Conservation (phyloP, 371 early-diverging fungal genomes). For the Mucor circinelloides region DNA sequence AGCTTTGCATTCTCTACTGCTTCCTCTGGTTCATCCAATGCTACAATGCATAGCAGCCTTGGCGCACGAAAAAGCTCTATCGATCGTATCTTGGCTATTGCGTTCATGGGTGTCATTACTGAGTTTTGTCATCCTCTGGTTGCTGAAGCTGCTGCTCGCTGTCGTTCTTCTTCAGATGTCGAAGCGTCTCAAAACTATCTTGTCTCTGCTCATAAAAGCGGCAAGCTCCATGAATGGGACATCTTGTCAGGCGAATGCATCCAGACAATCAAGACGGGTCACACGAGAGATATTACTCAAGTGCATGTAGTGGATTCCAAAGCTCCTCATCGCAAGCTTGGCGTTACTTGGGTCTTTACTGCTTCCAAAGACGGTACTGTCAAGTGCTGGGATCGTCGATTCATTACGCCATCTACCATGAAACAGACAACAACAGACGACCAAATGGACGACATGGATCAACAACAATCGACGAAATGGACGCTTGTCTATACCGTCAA, state of each 20-base stretch:
- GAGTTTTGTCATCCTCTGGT: constrained; percentile 22
- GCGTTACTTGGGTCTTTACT: constrained; percentile 33
- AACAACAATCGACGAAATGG: constrained; percentile 24
- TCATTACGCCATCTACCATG: background rate
- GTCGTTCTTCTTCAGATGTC: background rate
- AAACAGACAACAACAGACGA: background rate
- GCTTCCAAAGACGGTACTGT: constrained; percentile 35
- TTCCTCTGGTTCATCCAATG: background rate
- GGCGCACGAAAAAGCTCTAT: background rate
- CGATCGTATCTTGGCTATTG: constrained; percentile 22
- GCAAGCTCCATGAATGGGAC: constrained; percentile 34
- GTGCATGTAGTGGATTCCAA: constrained; percentile 28
- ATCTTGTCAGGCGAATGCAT: constrained; percentile 34
- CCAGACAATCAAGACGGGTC: constrained; percentile 24
- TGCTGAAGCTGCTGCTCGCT: constrained; percentile 21
- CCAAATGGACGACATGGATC: background rate
- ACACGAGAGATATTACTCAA: constrained; percentile 23
- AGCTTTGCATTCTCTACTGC: background rate
- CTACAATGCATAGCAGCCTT: background rate
- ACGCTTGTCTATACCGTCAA: constrained; percentile 27
- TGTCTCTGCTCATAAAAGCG: constrained; percentile 30
- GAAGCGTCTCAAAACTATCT: constrained; percentile 23
- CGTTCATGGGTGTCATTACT: constrained; percentile 19
- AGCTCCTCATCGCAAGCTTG: constrained; percentile 21
- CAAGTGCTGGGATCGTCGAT: constrained; percentile 44